These are phyloP conservation scores for Cutaneotrichosporon sp. DNA, from an alignment of 1,284 basidiomycete genomes.

Conservation along the genomic window DNA sequence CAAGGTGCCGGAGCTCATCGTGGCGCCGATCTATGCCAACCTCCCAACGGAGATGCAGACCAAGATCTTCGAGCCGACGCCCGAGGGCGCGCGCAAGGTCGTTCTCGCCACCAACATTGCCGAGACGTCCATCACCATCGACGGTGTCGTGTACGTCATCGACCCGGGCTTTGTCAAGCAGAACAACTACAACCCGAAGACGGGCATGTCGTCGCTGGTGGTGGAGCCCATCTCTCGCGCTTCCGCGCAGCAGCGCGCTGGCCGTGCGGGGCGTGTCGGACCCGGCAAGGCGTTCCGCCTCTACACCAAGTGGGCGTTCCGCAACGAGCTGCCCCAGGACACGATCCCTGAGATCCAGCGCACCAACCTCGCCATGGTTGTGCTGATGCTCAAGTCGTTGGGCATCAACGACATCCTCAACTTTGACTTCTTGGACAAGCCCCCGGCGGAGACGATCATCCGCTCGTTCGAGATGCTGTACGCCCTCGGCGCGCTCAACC, in stretches of 20 bases:
- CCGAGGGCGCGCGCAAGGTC: conserved; percentile 92
- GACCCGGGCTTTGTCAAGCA: conserved; percentile 98
- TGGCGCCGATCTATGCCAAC: conserved; percentile 98
- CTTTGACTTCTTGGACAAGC: conserved; percentile 66
- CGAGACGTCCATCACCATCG: conserved; percentile 96
- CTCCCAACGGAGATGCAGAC: conserved; percentile 98
- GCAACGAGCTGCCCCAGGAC: conserved; percentile 63
- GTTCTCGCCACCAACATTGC: conserved; percentile 99
- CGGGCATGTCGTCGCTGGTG: conserved; percentile 92
- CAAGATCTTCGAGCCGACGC: conserved; percentile 99
- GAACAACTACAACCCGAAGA: conserved; percentile 93
- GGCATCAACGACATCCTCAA: conserved; percentile 66
- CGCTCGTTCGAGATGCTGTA: conserved; percentile 91
- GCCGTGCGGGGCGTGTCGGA: conserved; percentile 94
- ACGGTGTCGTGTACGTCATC: conserved; percentile 96
- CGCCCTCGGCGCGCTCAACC: conserved; percentile 93
- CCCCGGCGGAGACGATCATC: conserved; percentile 96
- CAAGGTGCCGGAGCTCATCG: conserved; percentile 90
- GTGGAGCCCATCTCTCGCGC: conserved; percentile 95
- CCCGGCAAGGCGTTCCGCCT: conserved; percentile 96
- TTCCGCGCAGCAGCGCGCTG: conserved; percentile 94
- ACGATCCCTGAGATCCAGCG: conserved; percentile 63
- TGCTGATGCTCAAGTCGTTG: conserved; percentile 63
- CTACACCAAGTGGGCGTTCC: conserved; percentile 66
- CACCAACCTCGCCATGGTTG: conserved; percentile 57